Conservation (phyloP, 2,329 filamentous ascomycete genomes). For the Ascochyta koolunga region DNA sequence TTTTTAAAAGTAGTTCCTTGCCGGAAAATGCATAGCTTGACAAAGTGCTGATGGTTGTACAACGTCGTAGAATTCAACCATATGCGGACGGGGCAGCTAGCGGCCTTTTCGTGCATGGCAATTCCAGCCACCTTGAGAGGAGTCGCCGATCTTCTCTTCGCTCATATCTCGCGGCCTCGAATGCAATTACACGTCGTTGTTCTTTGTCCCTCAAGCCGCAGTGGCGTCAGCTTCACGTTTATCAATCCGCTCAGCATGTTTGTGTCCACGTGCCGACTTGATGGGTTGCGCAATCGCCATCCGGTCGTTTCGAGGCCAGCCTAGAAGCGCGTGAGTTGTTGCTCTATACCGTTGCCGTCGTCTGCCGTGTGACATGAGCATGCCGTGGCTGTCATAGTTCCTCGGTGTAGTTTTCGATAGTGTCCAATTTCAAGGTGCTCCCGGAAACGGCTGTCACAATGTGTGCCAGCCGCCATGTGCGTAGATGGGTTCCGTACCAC, state of each 20-base stretch:
- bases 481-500: conserved; percentile 37
- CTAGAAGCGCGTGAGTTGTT: not conserved
- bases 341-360: conserved; percentile 10
- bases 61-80: conserved; percentile 44
- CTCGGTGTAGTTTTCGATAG: conserved; percentile 14
- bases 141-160: conserved; percentile 7
- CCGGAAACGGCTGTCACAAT: conserved; percentile 20
- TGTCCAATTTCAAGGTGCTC: conserved; percentile 29
- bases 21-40: conserved; percentile 34
- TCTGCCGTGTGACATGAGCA: conserved; percentile 37
- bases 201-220: conserved; percentile 4
- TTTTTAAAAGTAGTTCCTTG: not conserved
- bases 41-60: conserved; percentile 31
- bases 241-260: not conserved
- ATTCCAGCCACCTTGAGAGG: conserved; percentile 38
- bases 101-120: conserved; percentile 21
- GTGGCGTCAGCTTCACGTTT: conserved; percentile 6
- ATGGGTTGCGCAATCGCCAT: not conserved
- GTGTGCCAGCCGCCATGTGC: conserved; percentile 42
- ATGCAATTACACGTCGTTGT: not conserved
- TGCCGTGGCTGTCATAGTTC: conserved; percentile 29
- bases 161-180: not conserved
- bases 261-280: not conserved
- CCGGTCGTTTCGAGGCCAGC: not conserved
- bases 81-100: conserved; percentile 25